Base-by-base conservation (phyloP, 345 rosid genomes). In the Lenwebbia sp. region DNA sequence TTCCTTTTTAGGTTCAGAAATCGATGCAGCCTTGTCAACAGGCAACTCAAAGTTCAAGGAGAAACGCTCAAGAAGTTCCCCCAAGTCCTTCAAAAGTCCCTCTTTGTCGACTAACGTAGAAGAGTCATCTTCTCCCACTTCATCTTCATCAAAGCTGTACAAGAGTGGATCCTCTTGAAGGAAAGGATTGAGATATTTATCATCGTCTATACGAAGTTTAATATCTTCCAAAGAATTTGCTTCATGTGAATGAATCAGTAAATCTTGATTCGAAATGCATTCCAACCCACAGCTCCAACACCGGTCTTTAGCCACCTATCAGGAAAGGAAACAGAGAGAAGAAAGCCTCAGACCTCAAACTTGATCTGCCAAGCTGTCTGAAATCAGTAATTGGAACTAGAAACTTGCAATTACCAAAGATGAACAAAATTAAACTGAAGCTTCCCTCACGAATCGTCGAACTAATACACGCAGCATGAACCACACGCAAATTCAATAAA, bases 101-200 rank as follows among this genome's bases (percentile, higher is more conserved):
- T 91, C 95, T 86, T 89, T 89, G 86, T 93, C 94, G 76, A 92
- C 85, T 2, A 88, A 85, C 40, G 85, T 78, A 47, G 86, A 84
- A 56, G 52, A 86, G 54, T 93, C 95, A 81, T 92, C 94, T 88
- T 93, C 99, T 37, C 87, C 94, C 65, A 91, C 98, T 82, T 93
- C 98, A 58, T 92, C 98, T 83, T 93, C 99, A 17, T 83, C 89
- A 70, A 96, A 96, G 87, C 96, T 93, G 89, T 94, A 95, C 85
- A 97, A 86, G 83, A 97, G 96, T 23, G 96, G 84, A 92, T 96
- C 99, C 87, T 97, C 94, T 88, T 89, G 92, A 90, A 90, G 90
- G 88, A 94, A 91, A 86, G 99, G 99, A 88, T 91, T 95, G 82
- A 96, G 87, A 89, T 93, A 95, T 85, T 87, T 93, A 41, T 96